A percentile compares a stretch with the other conserved stretches of the same genome.
These are phyloP conservation scores for Metarhizium rileyi DNA, from an alignment of 2,329 filamentous ascomycete genomes.

Conservation along the genomic window DNA sequence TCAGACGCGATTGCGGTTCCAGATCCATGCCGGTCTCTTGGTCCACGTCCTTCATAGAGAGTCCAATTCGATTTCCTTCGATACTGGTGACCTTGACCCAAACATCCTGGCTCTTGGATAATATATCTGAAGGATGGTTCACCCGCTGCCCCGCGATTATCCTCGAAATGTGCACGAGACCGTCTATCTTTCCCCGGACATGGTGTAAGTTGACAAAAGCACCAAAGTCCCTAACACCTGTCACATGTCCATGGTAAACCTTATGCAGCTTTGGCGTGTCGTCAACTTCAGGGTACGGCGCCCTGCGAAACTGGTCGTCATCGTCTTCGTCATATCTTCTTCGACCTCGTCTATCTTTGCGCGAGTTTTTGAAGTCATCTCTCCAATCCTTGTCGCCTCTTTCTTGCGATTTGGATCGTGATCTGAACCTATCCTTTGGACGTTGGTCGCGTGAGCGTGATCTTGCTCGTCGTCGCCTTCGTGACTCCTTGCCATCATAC, in stretches of 20 bases:
- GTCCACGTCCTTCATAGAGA: constrained; percentile 97
- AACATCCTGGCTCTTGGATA: constrained; percentile 70
- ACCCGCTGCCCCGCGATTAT: constrained; percentile 78
- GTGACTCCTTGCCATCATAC: constrained; percentile 33
- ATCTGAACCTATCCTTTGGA: constrained; percentile 24
- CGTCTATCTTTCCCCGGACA: constrained; percentile 81
- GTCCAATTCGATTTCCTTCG: constrained; percentile 68
- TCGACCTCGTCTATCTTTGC: constrained; percentile 25
- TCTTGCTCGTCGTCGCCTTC: constrained; percentile 30
- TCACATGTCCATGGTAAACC: constrained; percentile 82
- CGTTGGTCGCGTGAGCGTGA: constrained; percentile 33
- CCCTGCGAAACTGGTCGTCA: constrained; percentile 53
- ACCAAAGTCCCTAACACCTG: constrained; percentile 89
- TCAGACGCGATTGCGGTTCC: constrained; percentile 65
- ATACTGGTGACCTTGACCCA: constrained; percentile 90
- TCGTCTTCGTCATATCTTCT: constrained; percentile 32
- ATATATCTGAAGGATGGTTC: constrained; percentile 82
- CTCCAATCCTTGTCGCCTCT: constrained; percentile 37
- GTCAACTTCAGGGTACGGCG: constrained; percentile 67
- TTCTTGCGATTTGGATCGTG: constrained; percentile 28
- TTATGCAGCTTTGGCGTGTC: constrained; percentile 75
- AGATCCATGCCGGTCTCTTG: constrained; percentile 80
- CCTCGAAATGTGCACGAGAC: constrained; percentile 86
- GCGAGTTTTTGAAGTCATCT: constrained; percentile 21
- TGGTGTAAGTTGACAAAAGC: constrained; percentile 89